phyloP scores from a whole-genome alignment of 129 eudicot species.

The Artemisia argyi region DNA sequence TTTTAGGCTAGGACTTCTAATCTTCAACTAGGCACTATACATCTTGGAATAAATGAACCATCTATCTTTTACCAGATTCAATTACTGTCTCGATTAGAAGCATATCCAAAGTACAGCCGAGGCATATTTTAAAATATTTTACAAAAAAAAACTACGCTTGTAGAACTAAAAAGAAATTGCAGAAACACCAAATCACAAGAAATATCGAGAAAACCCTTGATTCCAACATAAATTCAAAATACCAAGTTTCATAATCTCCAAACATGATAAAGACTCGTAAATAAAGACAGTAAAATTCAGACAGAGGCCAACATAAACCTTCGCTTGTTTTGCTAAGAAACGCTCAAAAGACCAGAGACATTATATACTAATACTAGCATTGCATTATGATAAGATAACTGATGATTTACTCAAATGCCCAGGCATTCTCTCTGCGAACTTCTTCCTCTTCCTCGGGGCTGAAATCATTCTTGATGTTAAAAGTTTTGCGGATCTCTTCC shows the following conservation, averaged over 20 bases:
- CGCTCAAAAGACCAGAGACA: not conserved
- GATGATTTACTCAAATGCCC: conserved; percentile 34
- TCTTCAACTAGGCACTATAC: too few relatives aligned
- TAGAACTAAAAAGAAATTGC: not conserved
- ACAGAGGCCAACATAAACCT: conserved; percentile 11
- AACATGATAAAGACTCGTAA: not conserved
- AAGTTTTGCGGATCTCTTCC: conserved; percentile 52
- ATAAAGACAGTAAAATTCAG: conserved; percentile 5
- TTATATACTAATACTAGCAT: conserved; percentile 26
- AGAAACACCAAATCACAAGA: not conserved
- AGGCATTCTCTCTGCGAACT: conserved; percentile 44
- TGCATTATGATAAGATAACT: not conserved
- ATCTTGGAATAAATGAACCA: too few relatives aligned
- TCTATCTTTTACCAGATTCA: too few relatives aligned
- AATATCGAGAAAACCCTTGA: not conserved
- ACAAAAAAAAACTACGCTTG: not conserved
- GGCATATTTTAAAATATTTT: not conserved
- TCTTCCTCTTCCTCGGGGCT: conserved; percentile 44
- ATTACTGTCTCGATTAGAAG: too few relatives aligned
- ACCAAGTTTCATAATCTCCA: conserved; percentile 3
- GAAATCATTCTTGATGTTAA: conserved; percentile 48
- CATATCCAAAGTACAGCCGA: too few relatives aligned
- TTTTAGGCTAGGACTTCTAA: too few relatives aligned
- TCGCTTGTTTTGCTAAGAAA: conserved; percentile 8
- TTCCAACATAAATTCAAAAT: conserved; percentile 2